Base-by-base conservation (phyloP, 2,329 filamentous ascomycete species). In the Thelonectria blattea region DNA sequence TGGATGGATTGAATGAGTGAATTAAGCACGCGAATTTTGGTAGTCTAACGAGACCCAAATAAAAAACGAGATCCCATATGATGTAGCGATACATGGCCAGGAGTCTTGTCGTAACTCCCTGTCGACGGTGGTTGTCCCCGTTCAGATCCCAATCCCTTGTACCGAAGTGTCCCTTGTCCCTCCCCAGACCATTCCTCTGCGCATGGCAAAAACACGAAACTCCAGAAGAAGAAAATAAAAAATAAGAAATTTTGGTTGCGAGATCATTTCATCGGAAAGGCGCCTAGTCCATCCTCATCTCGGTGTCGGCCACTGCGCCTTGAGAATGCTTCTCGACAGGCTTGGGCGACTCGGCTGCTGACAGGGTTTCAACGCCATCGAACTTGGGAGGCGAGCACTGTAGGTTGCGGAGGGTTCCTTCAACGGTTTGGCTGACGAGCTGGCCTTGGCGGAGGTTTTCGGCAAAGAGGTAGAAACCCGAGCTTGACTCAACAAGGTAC, bases 401-500 rank as follows among this genome's bases (percentile, higher is more conserved):
- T 50, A 89, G 79, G 65, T 89, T 88, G 59, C 76, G 74, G 51
- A 88, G 81, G 14, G 84, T 79, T 59, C 80, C 81, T 53, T 86
- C 81, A 5, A 82, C 75, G 51, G 81, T 80, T 51, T 73, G 79
- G 77, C 85, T 88, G 60, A 89, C 85, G 20, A 89, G 80, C 43
- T 86, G 84, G 43, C 86, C 87, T 66, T 87, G 84, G 52, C 82
- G 85, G 27, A 89, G 78, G 69, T 88, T 81, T 67, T 89, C 86
- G 55, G 83, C 79, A 58, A 89, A 89, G 32, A 89, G 77, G 70
- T 87, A 89, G 70, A 83, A 88, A 30, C 87, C 87, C 68, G 88
- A 84, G 18, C 75, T 74, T 24, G 85, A 79, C 71, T 89, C 85
- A 42, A 93, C 88, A 1, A 93, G 83, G 73, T 91, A 92, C 14